phyloP scores from a whole-genome alignment of 2,329 filamentous ascomycete genomes.

The Nemania serpens region DNA sequence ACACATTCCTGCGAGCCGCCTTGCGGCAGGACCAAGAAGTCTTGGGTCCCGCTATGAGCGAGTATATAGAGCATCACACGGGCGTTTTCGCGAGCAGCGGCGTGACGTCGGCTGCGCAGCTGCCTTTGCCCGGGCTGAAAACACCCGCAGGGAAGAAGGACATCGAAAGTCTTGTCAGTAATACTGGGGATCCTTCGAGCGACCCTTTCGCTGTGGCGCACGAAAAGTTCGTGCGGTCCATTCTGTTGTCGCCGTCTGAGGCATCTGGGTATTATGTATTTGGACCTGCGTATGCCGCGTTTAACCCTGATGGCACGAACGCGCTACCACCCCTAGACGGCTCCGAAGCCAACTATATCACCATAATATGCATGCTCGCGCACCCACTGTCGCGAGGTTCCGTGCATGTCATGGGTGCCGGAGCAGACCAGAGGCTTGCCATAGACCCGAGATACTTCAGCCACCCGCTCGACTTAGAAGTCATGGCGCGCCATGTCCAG shows the following conservation, averaged over 20 bases:
- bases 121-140: background rate
- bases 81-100: background rate
- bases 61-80: background rate
- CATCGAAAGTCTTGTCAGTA: background rate
- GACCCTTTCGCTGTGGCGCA: constrained; percentile 11
- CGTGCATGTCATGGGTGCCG: background rate
- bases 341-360: background rate
- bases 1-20: background rate
- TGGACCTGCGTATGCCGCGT: background rate
- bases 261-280: constrained; percentile 20
- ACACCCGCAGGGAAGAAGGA: background rate
- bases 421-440: too few relatives aligned
- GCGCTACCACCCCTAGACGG: background rate
- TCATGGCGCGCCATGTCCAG: constrained; percentile 1
- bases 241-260: constrained; percentile 15
- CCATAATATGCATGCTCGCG: background rate
- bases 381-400: constrained; percentile 5
- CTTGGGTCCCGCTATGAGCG: background rate
- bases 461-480: background rate
- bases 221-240: constrained; percentile 18
- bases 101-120: background rate
- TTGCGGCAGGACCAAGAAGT: background rate
- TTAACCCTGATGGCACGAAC: background rate
- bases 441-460: background rate
- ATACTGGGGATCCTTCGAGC: background rate